Evolutionary conservation across 306 rosid genomes (phyloP).

Genomic region (Benincasa hispida): DNA sequence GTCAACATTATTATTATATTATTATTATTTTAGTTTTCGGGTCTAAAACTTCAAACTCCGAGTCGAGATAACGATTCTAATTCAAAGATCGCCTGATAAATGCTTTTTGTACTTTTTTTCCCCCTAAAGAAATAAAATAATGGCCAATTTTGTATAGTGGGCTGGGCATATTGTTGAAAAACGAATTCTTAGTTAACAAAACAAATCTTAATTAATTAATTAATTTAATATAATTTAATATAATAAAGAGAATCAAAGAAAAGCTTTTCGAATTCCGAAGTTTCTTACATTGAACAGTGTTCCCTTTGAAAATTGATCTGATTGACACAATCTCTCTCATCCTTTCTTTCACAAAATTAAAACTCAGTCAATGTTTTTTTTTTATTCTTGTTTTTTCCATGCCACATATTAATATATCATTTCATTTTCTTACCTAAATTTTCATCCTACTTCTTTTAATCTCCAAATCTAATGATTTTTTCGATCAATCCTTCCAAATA

Average conservation of each 20-base stretch:
- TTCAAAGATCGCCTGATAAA: too few relatives aligned
- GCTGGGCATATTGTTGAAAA: not conserved
- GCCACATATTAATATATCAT: not conserved
- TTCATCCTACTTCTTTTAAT: too few relatives aligned
- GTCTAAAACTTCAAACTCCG: too few relatives aligned
- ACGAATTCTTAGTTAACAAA: not conserved
- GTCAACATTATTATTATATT: too few relatives aligned
- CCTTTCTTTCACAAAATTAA: too few relatives aligned
- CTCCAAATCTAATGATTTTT: too few relatives aligned
- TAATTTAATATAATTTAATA: too few relatives aligned
- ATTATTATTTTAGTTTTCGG: too few relatives aligned
- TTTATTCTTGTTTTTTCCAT: not conserved
- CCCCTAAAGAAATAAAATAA: too few relatives aligned
- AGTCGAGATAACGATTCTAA: too few relatives aligned
- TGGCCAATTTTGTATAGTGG: not conserved
- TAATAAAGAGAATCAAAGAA: not conserved
- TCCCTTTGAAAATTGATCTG: not conserved
- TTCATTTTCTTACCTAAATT: not conserved
- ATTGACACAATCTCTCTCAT: not conserved
- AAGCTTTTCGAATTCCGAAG: not conserved
- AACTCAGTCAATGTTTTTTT: not conserved
- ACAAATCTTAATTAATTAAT: not conserved
- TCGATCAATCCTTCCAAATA: too few relatives aligned
- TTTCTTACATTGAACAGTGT: not conserved
- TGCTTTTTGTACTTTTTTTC: too few relatives aligned